Evolutionary conservation across 2,329 filamentous ascomycete genomes (phyloP), one percentile per base, ranked within the genome.

Genomic region (Diaporthe aspalathi): DNA sequence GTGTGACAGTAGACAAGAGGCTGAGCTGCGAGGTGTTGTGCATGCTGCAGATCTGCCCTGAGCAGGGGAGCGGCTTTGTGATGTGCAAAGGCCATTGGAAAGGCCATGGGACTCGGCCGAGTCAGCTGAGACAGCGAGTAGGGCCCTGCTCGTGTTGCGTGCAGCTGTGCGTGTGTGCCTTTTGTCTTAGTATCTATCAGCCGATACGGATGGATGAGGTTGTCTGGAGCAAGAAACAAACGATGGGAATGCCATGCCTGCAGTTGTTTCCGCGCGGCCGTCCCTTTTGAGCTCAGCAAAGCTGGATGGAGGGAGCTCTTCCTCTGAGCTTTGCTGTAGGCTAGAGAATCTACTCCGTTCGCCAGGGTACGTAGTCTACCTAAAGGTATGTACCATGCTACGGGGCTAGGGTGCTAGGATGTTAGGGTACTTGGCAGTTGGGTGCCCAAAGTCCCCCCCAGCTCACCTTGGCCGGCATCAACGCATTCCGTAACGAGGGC

Each of bases 401-500:
- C 35, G 35, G 2, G 7, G 35, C 35, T 38, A 38, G 35, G 9
- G 35, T 32, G 32, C 32, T 32, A 38, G 9, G 35, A 11, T 38
- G 35, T n/a, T 4, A 22, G 29, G 43, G 43, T 65, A 50, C 60
- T 50, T 50, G 29, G 60, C 60, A 49, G 17, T 38, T 50, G 43
- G 60, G n/a, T 50, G 45, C 60, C 60, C 60, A 65, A 65, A 27
- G 40, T 22, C 43, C 57, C 57, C 24, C 57, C 43, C 17, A 63
- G 29, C 43, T 63, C 27, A 49, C 57, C n/a, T 49, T 63, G 57
- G 57, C 57, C 57, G 43, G 57, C 43, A 63, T 63, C 20, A 35
- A 63, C 43, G 57, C 27, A 50, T 65, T 65, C 60, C 60, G 60
- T 65, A 65, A 63, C 57, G 43, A 47, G 29, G 50, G 43, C 43